Base-by-base conservation (phyloP, 495 filamentous ascomycete species). In the Penicillium argentinense region DNA sequence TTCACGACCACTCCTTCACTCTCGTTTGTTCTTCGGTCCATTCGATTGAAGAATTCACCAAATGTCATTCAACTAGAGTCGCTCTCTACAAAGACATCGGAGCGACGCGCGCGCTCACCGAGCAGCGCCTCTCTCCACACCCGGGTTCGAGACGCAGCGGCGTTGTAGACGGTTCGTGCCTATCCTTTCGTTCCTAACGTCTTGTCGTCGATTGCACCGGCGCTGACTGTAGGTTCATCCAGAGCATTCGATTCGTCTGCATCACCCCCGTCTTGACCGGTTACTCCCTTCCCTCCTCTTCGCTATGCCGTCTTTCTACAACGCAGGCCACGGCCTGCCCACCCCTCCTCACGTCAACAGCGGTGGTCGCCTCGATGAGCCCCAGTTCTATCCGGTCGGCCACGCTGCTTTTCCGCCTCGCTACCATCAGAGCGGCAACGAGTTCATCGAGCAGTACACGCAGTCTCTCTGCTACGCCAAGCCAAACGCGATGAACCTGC, bases 381-480 rank as follows among this genome's bases (percentile, higher is more conserved):
- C 60, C 12, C 54, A 68, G 29, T 70, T 68, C 56, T 76, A 72
- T 57, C 57, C 65, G 26, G 47, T 69, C 42, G 64, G 61, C 39
- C 64, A 68, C 32, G 57, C 71, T 29, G 69, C 64, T 32, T 76
- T 73, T 47, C 68, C 69, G 23, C 68, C 65, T 42, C 71, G 71
- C 29, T 74, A 73, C 57, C 62, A 69, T 33, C 73, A 76, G 62
- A 72, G 54, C 45, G 73, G 73, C 45, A 69, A 60, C 43, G 73
- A 76, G 39, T 76, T 76, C 56, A 74, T 76, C 54, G 73, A 76
- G 45, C 71, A 74, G 57, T 76, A 73, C 56, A 71, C 73, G 25
- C 73, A 76, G 56, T 68, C 71, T 12, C 30, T 59, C 34, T 69
- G 64, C 39, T 75, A 69, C 53, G 54, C 54, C 36, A 73, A 74